Base-by-base conservation (phyloP, 148 eudicot genomes). In the Oxyria digyna region DNA sequence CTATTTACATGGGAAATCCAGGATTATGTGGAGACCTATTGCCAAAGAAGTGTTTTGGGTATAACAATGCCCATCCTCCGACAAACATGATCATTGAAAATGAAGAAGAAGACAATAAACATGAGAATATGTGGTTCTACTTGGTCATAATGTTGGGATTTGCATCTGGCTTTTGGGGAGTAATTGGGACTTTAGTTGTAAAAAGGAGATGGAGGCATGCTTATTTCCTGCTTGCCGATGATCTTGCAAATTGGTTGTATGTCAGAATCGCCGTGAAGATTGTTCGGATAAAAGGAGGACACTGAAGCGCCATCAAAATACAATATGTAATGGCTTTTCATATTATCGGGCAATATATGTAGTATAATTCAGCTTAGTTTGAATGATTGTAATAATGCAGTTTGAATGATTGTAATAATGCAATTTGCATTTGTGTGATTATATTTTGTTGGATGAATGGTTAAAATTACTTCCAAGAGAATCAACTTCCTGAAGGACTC, bases 111-210 rank as follows among this genome's bases (percentile, higher is more conserved):
- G 75, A 74, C 4, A 67, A 55, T 9, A 76, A 46, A 68, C 64
- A 46, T 27, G 75, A 71, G 10, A 50, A 42, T n/a, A 40, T 71
- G 69, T 71, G 78, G 75, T 71, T 78, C 33, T 68, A 62, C 72
- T 15, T 62, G 46, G 72, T 71, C 6, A 62, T 67, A 13, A 69
- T 74, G 73, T 35, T 54, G 0, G 78, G 81, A 5, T 41, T 78
- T 41, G 75, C 75, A 5, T 48, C 75, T 13, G 75, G 81, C 12
- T 74, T 78, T n/a, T 74, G 78, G 81, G 49, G 81, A 23, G 72
- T 74, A 20, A 38, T 71, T 29, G 75, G 75, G 17, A 29, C 43
- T 48, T 43, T 78, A 57, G 3, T 67, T 6, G 9, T 68, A 9
- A 59, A 46, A 14, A 78, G 32, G 43, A 71, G 48, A 12, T 37